These are phyloP conservation scores for Chrysoporthe cubensis DNA, from an alignment of 2,329 filamentous ascomycete genomes.

Conservation along the genomic window DNA sequence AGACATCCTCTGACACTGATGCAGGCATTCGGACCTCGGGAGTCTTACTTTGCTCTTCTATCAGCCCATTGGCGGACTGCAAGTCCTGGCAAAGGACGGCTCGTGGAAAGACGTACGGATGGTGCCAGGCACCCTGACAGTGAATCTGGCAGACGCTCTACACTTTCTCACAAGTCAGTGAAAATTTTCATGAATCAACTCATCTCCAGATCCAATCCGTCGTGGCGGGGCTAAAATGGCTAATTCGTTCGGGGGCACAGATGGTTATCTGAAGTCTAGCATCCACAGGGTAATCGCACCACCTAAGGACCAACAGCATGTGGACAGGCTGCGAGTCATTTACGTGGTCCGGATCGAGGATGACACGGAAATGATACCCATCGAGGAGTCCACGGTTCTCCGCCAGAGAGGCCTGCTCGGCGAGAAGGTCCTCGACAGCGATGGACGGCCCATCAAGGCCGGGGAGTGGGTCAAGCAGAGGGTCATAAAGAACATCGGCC, in stretches of 20 bases:
- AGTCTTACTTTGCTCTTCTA: slow-evolving; percentile 59
- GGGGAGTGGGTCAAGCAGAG: slow-evolving; percentile 38
- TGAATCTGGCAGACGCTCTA: slow-evolving; percentile 52
- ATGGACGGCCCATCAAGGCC: slow-evolving; percentile 35
- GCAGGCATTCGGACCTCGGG: slow-evolving; percentile 54
- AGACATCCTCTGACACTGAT: not conserved
- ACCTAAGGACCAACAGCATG: slow-evolving; percentile 41
- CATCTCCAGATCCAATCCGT: not conserved
- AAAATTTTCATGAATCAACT: not conserved
- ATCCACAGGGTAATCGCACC: slow-evolving; percentile 41
- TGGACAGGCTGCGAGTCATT: slow-evolving; percentile 48
- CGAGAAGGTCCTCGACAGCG: slow-evolving; percentile 26
- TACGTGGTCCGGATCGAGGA: slow-evolving; percentile 50
- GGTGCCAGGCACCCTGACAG: slow-evolving; percentile 45
- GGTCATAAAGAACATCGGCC: slow-evolving; percentile 32
- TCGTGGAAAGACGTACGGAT: slow-evolving; percentile 38
- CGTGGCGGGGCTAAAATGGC: not conserved
- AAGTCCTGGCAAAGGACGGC: slow-evolving; percentile 51
- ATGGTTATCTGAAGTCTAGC: slow-evolving; percentile 42
- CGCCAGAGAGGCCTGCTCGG: slow-evolving; percentile 36
- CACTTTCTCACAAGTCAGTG: slow-evolving; percentile 46
- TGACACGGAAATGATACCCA: slow-evolving; percentile 35
- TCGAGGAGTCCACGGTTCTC: slow-evolving; percentile 38
- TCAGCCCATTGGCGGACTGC: slow-evolving; percentile 58
- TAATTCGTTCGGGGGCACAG: not conserved